Conservation (phyloP, 768 basidiomycete genomes). For the Auricularia sp. region DNA sequence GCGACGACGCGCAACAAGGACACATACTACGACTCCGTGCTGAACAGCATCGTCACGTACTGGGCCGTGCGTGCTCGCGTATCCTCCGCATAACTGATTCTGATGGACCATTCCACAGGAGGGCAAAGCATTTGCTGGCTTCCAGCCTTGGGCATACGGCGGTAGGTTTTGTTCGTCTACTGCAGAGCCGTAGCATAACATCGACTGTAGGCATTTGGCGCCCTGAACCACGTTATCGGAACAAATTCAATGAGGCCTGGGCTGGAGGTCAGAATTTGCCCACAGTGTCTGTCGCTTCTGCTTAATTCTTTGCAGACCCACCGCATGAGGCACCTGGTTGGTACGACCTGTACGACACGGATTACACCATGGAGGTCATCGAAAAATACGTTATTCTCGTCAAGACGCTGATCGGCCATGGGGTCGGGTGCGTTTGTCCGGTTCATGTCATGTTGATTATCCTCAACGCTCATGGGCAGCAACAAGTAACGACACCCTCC, state of each 20-base stretch:
- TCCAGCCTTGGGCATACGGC: background rate
- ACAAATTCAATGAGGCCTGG: constrained; percentile 1
- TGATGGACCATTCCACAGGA: background rate
- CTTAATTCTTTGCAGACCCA: background rate
- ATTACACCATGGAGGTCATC: constrained; percentile 1
- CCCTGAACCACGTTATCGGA: background rate
- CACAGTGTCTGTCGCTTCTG: background rate
- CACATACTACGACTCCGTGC: background rate
- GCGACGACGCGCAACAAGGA: constrained; percentile 2
- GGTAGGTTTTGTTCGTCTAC: background rate
- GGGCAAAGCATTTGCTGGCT: background rate
- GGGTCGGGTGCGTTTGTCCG: background rate
- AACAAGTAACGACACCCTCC: background rate
- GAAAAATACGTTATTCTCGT: background rate
- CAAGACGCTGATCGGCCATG: background rate
- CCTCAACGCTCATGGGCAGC: constrained; percentile 1
- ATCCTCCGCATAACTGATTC: background rate
- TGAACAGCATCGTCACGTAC: background rate
- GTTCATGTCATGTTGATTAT: background rate
- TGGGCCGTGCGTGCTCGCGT: background rate
- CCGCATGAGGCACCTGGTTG: background rate
- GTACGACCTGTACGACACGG: constrained; percentile 1
- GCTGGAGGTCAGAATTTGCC: background rate
- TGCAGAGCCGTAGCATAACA: background rate
- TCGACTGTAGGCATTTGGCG: background rate